A percentile compares a stretch with the other conserved stretches of the same genome.
These are phyloP conservation scores for Yamadazyma takamatsuzukensis DNA, from an alignment of 805 yeast species.

Conservation along the genomic window DNA sequence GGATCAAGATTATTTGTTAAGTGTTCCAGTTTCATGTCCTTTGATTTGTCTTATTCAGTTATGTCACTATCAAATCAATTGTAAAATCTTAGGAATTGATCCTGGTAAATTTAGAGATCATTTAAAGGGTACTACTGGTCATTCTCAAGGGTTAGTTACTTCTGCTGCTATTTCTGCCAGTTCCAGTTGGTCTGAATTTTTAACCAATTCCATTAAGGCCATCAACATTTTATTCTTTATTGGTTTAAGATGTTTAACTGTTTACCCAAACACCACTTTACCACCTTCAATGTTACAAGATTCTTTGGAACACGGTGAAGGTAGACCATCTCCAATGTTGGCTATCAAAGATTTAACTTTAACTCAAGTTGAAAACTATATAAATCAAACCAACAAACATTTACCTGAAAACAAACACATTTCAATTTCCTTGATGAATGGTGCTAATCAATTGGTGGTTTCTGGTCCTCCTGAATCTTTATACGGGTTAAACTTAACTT, in stretches of 20 bases:
- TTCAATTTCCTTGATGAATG: constrained; percentile 86
- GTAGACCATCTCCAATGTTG: constrained; percentile 96
- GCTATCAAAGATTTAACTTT: constrained; percentile 84
- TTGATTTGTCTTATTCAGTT: constrained; percentile 93
- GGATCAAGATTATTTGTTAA: constrained; percentile 77
- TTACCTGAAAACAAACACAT: constrained; percentile 89
- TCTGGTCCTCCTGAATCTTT: constrained; percentile 98
- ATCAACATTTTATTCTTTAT: constrained; percentile 84
- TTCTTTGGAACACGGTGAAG: constrained; percentile 90
- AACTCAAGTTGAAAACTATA: constrained; percentile 73
- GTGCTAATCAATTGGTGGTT: constrained; percentile 92
- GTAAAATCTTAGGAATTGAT: constrained; percentile 75
- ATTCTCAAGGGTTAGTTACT: constrained; percentile 87
- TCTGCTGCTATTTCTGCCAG: constrained; percentile 85
- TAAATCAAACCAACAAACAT: constrained; percentile 87
- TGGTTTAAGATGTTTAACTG: constrained; percentile 86
- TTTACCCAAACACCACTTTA: constrained; percentile 89
- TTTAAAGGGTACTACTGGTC: constrained; percentile 80
- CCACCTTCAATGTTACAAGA: constrained; percentile 93
- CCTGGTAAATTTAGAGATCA: constrained; percentile 82
- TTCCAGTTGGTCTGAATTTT: constrained; percentile 82
- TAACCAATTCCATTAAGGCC: constrained; percentile 67
- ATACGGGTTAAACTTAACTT: constrained; percentile 87
- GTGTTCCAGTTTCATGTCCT: constrained; percentile 96
- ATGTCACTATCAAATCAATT: constrained; percentile 86